phyloP scores from a whole-genome alignment of 78 protist genomes.

The Pigoraptor vietnamica region DNA sequence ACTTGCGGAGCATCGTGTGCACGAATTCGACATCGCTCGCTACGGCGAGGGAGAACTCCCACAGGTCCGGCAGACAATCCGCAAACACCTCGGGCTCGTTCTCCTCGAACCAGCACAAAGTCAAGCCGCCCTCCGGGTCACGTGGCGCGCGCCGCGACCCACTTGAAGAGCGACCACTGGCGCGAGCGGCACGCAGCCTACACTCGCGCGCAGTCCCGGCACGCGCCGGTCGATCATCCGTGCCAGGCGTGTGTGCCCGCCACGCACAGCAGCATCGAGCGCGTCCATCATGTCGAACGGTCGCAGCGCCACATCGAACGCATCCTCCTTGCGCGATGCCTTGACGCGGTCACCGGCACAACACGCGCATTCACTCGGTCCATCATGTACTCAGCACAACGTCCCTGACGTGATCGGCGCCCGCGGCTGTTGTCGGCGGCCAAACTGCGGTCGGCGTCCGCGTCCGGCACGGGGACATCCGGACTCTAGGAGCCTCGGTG shows the following conservation, averaged over 20 bases:
- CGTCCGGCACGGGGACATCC: no score
- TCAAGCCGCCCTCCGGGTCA: not conserved
- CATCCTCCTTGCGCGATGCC: not conserved
- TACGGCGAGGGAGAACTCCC: no score
- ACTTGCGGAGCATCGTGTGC: not conserved
- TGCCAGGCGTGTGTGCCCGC: not conserved
- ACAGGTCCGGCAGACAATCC: not conserved
- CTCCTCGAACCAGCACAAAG: not conserved
- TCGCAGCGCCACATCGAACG: not conserved
- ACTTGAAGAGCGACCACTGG: not conserved
- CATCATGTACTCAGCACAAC: not conserved
- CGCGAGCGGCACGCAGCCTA: not conserved
- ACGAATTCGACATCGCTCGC: no score
- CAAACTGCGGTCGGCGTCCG: no score
- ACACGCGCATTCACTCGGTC: not conserved
- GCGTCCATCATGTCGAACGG: not conserved
- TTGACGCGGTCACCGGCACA: not conserved
- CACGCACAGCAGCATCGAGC: not conserved
- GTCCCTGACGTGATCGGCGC: no score
- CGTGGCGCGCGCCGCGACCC: not conserved
- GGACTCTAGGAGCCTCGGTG: no score
- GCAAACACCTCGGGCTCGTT: not conserved
- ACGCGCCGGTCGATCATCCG: not conserved
- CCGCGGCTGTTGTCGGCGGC: no score
- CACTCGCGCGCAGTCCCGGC: not conserved